Base-by-base conservation (phyloP, 176 grass and related monocot genomes). In the Cenchrus purpureus region DNA sequence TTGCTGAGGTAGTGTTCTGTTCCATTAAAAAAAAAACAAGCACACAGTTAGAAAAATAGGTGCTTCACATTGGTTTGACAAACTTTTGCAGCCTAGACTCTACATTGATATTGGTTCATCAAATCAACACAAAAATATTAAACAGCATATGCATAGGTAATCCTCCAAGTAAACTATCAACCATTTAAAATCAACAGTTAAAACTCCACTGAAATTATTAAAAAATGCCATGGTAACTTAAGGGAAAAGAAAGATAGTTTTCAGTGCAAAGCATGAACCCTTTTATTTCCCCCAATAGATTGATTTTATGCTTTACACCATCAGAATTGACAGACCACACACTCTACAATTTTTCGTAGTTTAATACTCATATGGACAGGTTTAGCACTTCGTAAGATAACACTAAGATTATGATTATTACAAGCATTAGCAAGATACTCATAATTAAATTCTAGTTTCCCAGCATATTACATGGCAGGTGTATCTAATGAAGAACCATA, bases 1-100 rank as follows among this genome's bases (percentile, higher is more conserved):
- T 88, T 83, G 32, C 81, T 52, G 86, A 88, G 20, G 82, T 84
- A 51, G 93, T 95, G 71, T 95, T 95, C 93, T 95, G 83, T 63
- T 78, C 53, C 67, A 69, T 57, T 74, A 50, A 63, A 69, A 74
- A 54, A n/a, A 62, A 65, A 80, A 34, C 66, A 81, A 46, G 3
- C 5, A 16, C 1, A 6, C 1, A 32, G 42, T 83, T 53, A 69
- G 54, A 76, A 70, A 50, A 76, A 63, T 20, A 53, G 3, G 53
- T 83, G 51, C 11, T 83, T 58, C 25, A 42, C 55, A 82, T 72
- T 68, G 48, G 46, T 71, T 71, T 54, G 7, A 56, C 0, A 71
- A 65, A 14, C 15, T 71, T 76, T 29, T 53, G 59, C 45, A 82
- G 6, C 16, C 37, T 48, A 67, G 66, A 42, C 15, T 49, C 14